Evolutionary conservation across 345 rosid genomes (phyloP).

Genomic region (Salix exigua): DNA sequence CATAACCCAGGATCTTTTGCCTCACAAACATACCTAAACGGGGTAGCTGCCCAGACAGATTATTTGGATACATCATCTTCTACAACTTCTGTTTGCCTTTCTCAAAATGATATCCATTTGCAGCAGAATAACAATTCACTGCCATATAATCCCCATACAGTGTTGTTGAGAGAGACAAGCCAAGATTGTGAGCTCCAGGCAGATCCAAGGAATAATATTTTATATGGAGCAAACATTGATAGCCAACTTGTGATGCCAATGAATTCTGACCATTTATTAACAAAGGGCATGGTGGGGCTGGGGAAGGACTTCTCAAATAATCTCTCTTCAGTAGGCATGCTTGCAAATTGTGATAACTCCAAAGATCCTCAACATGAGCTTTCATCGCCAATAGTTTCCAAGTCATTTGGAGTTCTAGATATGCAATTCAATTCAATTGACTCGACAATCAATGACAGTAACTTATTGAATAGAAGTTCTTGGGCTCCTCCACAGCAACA

Average conservation of each 20-base stretch:
- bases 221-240: constrained; percentile 33
- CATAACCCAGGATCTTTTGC: constrained; percentile 45
- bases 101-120: constrained; percentile 52
- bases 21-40: constrained; percentile 41
- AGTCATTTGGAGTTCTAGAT: constrained; percentile 61
- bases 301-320: constrained; percentile 48
- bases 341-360: constrained; percentile 39
- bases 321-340: constrained; percentile 43
- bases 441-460: constrained; percentile 43
- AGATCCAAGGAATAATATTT: constrained; percentile 40
- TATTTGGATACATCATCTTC: constrained; percentile 75
- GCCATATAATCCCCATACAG: constrained; percentile 41
- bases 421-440: constrained; percentile 54
- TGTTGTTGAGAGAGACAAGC: constrained; percentile 40
- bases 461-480: constrained; percentile 39
- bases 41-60: constrained; percentile 41
- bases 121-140: constrained; percentile 44
- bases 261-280: constrained; percentile 37
- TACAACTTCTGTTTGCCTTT: constrained; percentile 54
- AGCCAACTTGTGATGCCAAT: constrained; percentile 31
- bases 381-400: constrained; percentile 62
- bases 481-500: constrained; percentile 47
- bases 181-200: constrained; percentile 55
- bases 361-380: constrained; percentile 56
- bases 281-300: constrained; percentile 39